phyloP scores from a whole-genome alignment of 495 filamentous ascomycete species.

The Aspergillus homomorphus region DNA sequence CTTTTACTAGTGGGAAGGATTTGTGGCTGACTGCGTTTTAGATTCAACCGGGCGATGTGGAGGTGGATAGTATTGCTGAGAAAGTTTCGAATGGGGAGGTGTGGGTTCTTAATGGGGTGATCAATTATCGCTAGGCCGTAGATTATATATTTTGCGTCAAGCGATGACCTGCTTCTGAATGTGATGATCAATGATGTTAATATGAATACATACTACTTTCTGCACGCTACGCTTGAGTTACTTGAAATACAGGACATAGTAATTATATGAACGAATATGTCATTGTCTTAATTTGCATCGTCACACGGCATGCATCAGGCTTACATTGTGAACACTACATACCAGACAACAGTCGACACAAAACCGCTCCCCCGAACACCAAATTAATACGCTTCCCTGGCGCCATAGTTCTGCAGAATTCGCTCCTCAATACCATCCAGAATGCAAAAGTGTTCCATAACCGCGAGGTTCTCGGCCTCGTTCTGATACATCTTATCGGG shows the following conservation, averaged over 20 bases:
- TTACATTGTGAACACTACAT: background rate
- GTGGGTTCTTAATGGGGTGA: constrained; percentile 66
- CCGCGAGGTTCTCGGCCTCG: constrained; percentile 93
- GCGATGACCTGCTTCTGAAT: constrained; percentile 15
- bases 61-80: constrained; percentile 67
- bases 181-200: too few relatives aligned
- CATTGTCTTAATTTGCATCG: too few relatives aligned
- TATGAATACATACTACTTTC: too few relatives aligned
- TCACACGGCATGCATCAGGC: background rate
- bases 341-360: background rate
- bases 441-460: constrained; percentile 88
- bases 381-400: background rate
- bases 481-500: constrained; percentile 87
- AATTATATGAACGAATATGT: too few relatives aligned
- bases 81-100: constrained; percentile 84
- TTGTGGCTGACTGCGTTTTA: constrained; percentile 30
- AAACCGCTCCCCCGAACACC: background rate
- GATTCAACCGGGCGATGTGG: constrained; percentile 77
- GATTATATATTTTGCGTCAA: constrained; percentile 11
- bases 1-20: background rate
- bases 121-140: constrained; percentile 51
- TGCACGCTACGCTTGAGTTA: too few relatives aligned
- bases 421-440: constrained; percentile 83
- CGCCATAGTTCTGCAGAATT: constrained; percentile 54
- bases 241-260: too few relatives aligned